A percentile compares a stretch with the other conserved stretches of the same genome.
Conservation (phyloP, 1,284 basidiomycete genomes). For the Puccinia coronata region DNA sequence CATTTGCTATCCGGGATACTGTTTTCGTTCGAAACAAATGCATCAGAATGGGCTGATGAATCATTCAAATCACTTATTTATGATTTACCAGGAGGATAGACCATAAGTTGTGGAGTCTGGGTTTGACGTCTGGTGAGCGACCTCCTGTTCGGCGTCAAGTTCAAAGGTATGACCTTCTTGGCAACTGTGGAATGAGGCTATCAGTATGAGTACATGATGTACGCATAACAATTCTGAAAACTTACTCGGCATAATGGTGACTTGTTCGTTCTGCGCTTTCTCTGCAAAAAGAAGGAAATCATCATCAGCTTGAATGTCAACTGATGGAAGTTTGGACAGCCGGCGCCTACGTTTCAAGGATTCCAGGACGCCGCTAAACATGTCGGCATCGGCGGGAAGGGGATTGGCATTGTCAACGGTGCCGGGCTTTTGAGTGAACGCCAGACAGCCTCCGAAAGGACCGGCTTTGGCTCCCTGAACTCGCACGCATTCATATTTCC, state of each 20-base stretch:
- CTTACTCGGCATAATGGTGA: conserved; percentile 44
- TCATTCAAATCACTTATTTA: neutral
- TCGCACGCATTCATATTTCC: neutral
- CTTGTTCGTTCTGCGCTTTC: conserved; percentile 33
- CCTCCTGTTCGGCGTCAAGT: conserved; percentile 17
- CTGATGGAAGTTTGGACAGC: neutral
- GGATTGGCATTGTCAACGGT: conserved; percentile 13
- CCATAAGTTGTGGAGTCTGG: conserved; percentile 8
- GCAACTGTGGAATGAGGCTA: conserved; percentile 8
- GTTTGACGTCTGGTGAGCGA: conserved; percentile 5
- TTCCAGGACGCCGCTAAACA: conserved; percentile 8
- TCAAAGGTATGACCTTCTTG: conserved; percentile 29
- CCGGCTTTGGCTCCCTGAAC: conserved; percentile 42
- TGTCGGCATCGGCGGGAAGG: conserved; percentile 24
- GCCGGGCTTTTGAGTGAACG: conserved; percentile 42
- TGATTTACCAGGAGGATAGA: conserved; percentile 31
- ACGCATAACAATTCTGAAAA: neutral
- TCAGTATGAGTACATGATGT: neutral
- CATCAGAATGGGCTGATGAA: neutral
- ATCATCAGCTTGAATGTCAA: neutral
- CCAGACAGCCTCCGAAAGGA: conserved; percentile 48
- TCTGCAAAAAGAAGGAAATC: neutral
- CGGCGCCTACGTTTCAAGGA: neutral
- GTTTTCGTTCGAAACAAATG: neutral
- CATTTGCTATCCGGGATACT: conserved; percentile 13